Evolutionary conservation across 2,329 filamentous ascomycete genomes (phyloP).

Genomic region (Claviceps africana): DNA sequence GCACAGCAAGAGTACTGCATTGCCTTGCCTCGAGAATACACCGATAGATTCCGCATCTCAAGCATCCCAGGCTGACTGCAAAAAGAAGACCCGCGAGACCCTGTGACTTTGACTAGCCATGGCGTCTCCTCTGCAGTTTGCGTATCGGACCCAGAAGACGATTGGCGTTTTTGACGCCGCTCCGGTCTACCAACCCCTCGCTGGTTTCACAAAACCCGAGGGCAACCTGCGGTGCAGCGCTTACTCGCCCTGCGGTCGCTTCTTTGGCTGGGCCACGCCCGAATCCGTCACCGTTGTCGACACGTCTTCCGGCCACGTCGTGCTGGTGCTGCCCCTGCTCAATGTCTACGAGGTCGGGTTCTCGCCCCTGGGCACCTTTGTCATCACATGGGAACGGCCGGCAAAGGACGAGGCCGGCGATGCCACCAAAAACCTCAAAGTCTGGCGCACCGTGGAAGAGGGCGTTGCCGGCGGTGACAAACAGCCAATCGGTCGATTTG

Average conservation of each 20-base stretch:
- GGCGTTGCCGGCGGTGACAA: slow-evolving; percentile 47
- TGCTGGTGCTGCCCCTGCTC: slow-evolving; percentile 61
- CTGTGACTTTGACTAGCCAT: slow-evolving; percentile 91
- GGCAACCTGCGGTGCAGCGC: slow-evolving; percentile 88
- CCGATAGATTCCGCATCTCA: background rate
- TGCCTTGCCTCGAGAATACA: slow-evolving; percentile 1
- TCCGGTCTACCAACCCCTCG: slow-evolving; percentile 71
- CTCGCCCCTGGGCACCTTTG: slow-evolving; percentile 78
- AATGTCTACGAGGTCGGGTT: slow-evolving; percentile 93
- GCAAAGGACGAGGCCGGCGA: slow-evolving; percentile 87
- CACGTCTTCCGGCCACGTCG: slow-evolving; percentile 57
- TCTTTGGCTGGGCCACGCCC: slow-evolving; percentile 86
- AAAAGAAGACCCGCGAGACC: slow-evolving; percentile 14
- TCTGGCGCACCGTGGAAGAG: slow-evolving; percentile 77
- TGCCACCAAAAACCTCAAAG: slow-evolving; percentile 89
- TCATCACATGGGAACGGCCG: slow-evolving; percentile 94
- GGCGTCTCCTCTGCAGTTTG: slow-evolving; percentile 87
- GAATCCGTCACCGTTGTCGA: slow-evolving; percentile 80
- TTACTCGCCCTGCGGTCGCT: slow-evolving; percentile 92
- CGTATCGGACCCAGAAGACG: slow-evolving; percentile 91
- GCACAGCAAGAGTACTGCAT: background rate
- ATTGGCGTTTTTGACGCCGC: slow-evolving; percentile 88
- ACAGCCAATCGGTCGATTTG: slow-evolving; percentile 71
- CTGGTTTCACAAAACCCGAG: slow-evolving; percentile 76
- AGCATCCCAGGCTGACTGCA: slow-evolving; percentile 12